Base-by-base conservation (phyloP, 257 asterid species). In the Eucommia ulmoides region DNA sequence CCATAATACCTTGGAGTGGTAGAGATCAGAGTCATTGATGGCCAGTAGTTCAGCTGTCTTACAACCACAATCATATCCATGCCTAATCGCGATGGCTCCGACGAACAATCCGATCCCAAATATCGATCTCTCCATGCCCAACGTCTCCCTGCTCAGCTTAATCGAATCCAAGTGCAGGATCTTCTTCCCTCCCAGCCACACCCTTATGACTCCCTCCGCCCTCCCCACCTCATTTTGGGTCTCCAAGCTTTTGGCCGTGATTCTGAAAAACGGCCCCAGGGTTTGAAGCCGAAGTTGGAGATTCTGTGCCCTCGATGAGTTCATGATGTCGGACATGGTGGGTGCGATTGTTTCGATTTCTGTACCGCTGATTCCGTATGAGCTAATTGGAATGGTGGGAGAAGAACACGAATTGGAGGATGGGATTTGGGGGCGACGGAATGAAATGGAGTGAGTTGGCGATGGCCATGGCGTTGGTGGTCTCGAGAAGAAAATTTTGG, bases 1-100 rank as follows among this genome's bases (percentile, higher is more conserved):
- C n/a, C n/a, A n/a, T n/a, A n/a, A n/a, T n/a, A 85, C 98, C 98
- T 89, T 85, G 25, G 83, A 53, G 66, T 85, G 98, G 65, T 85
- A 89, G 53, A 85, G 75, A 25, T 69, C 55, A 26, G 94, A 65
- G 50, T 89, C 98, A 50, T 89, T 74, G 35, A 89, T 89, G 53
- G 98, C 96, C 1, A 89, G 98, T 63, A 89, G 24, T 74, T 89
- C 88, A 16, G 94, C 92, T 47, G 61, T 76, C 49, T 5, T 29
- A 67, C 98, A 89, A 0, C 96, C 91, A 44, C 75, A 64, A 18
- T 84, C 93, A 33, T 67, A 78, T 7, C 97, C 97, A 61, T 74
- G 70, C 48, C 96, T 64, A 15, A 84, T 74, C 9, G 97, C 97
- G 18, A 78, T 83, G 1, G 98, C 98, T 41, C 98, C 98, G 42